These are phyloP conservation scores for Wickerhamiella siamensis DNA, from an alignment of 805 yeast genomes.

Conservation along the genomic window DNA sequence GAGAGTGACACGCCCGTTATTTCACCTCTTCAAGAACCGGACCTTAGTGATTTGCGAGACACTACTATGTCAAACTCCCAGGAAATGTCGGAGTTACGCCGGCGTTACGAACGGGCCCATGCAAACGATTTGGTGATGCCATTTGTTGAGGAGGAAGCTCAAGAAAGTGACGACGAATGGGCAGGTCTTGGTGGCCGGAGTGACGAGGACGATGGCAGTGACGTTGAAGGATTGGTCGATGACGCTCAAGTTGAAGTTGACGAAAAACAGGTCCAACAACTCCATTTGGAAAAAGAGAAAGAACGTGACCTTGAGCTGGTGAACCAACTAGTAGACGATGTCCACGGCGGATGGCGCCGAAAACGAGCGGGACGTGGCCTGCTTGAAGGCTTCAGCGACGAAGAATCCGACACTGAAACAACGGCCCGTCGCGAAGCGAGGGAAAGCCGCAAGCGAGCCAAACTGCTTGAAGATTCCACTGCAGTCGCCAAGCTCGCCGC, in stretches of 20 bases:
- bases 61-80: constrained; percentile 6
- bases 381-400: constrained; percentile 4
- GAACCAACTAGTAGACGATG: constrained; percentile 13
- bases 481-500: constrained; percentile 12
- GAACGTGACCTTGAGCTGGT: constrained; percentile 13
- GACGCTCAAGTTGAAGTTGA: constrained; percentile 4
- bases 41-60: constrained; percentile 4
- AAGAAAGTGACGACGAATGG: constrained; percentile 18
- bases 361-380: constrained; percentile 4
- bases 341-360: constrained; percentile 16
- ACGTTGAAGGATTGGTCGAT: constrained; percentile 13
- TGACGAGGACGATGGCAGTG: constrained; percentile 10
- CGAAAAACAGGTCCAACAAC: constrained; percentile 6
- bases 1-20: not conserved
- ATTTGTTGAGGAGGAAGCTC: constrained; percentile 16
- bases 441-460: constrained; percentile 7
- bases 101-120: constrained; percentile 6
- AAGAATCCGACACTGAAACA: constrained; percentile 5
- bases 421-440: constrained; percentile 6
- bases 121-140: not conserved
- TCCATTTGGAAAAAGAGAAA: constrained; percentile 13
- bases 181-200: constrained; percentile 8
- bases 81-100: constrained; percentile 11
- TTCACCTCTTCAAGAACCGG: constrained; percentile 3
- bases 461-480: constrained; percentile 8